A percentile compares a stretch with the other conserved stretches of the same genome.
Conservation (phyloP, 2,329 filamentous ascomycete genomes). For the Colletotrichum plurivorum region DNA sequence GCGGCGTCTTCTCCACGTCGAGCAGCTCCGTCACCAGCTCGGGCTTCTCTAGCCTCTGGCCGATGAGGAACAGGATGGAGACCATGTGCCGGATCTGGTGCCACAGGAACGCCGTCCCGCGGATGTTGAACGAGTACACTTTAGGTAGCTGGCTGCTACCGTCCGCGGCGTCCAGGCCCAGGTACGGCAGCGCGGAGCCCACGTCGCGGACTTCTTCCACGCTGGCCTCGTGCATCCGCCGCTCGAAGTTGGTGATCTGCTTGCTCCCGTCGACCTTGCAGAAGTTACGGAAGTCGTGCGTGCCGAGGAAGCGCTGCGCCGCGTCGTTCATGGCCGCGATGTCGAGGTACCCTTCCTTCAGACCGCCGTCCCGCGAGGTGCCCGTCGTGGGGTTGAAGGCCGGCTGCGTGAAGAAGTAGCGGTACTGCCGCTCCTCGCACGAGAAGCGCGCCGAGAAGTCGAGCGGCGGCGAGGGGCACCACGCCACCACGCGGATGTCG, state of each 20-base stretch:
- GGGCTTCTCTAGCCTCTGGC: conserved; percentile 86
- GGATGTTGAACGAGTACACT: conserved; percentile 89
- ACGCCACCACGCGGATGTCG: conserved; percentile 92
- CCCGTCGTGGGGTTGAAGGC: conserved; percentile 79
- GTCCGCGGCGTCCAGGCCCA: conserved; percentile 51
- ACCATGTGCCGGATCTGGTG: conserved; percentile 98
- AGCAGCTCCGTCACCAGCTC: conserved; percentile 81
- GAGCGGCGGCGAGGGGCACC: conserved; percentile 86
- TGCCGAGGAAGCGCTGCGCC: conserved; percentile 83
- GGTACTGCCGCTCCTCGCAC: conserved; percentile 91
- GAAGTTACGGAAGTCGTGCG: conserved; percentile 96
- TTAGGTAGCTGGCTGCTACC: conserved; percentile 62
- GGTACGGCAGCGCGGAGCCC: conserved; percentile 69
- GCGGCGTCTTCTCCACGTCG: conserved; percentile 78
- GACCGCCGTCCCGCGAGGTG: conserved; percentile 52
- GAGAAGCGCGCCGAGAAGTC: conserved; percentile 93
- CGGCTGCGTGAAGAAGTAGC: conserved; percentile 98
- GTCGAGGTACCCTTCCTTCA: conserved; percentile 84
- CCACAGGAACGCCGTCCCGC: conserved; percentile 96
- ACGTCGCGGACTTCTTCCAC: conserved; percentile 78
- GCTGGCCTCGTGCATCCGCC: conserved; percentile 84
- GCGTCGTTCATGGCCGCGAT: conserved; percentile 88
- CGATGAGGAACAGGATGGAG: conserved; percentile 91
- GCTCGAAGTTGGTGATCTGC: conserved; percentile 86
- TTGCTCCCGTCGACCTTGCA: conserved; percentile 94